phyloP scores from a whole-genome alignment of 495 filamentous ascomycete genomes.

The Letharia columbiana region DNA sequence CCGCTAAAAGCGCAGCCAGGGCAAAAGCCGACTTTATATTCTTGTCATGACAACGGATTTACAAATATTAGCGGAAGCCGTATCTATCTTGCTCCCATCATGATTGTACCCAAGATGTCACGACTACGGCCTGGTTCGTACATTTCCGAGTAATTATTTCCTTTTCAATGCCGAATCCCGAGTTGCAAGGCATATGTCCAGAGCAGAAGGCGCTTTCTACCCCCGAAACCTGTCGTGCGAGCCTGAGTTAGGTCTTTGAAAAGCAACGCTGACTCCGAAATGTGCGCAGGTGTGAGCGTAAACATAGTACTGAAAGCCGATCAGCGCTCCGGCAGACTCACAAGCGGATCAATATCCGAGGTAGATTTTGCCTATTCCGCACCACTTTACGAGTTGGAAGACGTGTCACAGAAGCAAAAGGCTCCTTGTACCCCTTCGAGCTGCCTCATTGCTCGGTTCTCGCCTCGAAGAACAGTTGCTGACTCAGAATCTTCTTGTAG shows the following conservation, averaged over 20 bases:
- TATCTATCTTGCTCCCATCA: background rate
- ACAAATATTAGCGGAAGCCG: no score
- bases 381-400: background rate
- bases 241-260: no score
- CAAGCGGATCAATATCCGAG: constrained; percentile 50
- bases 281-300: constrained; percentile 39
- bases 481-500: background rate
- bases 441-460: background rate
- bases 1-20: no score
- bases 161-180: no score
- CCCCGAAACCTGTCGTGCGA: no score
- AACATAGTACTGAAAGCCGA: constrained; percentile 64
- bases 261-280: no score
- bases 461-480: background rate
- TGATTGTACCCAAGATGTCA: constrained; percentile 38
- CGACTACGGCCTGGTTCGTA: constrained; percentile 40
- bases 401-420: background rate
- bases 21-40: no score
- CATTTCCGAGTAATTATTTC: no score
- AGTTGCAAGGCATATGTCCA: no score
- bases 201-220: no score
- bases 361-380: background rate
- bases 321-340: constrained; percentile 59
- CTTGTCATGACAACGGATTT: no score
- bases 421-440: background rate